Percentiles rank a stretch among this genome's conserved stretches.
Evolutionary conservation across 2,329 filamentous ascomycete genomes (phyloP).

Genomic region (Verticillium longisporum): DNA sequence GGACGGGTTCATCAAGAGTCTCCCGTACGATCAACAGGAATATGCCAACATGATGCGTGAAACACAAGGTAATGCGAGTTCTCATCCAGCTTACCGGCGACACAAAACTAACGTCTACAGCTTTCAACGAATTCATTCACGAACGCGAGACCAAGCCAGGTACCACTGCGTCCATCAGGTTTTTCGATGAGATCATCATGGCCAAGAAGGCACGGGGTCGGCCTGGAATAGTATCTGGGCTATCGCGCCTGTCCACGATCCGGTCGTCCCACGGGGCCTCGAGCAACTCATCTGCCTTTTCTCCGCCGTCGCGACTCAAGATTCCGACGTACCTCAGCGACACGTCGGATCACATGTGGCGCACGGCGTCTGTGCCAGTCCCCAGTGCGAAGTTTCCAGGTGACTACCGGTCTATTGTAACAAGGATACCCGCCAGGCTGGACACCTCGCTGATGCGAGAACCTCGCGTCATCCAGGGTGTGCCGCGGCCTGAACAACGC

Average conservation of each 20-base stretch:
- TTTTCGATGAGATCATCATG: slow-evolving; percentile 80
- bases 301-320: slow-evolving; percentile 31
- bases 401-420: slow-evolving; percentile 54
- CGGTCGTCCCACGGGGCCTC: slow-evolving; percentile 48
- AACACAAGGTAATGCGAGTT: slow-evolving; percentile 49
- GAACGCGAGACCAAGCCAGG: slow-evolving; percentile 63
- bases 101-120: slow-evolving; percentile 16
- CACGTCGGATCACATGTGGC: slow-evolving; percentile 73
- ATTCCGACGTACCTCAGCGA: slow-evolving; percentile 60
- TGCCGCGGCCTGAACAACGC: slow-evolving; percentile 58
- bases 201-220: slow-evolving; percentile 67
- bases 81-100: not conserved
- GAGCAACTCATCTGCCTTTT: slow-evolving; percentile 27
- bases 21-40: slow-evolving; percentile 60
- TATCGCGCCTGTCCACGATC: slow-evolving; percentile 55
- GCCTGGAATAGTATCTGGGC: slow-evolving; percentile 57
- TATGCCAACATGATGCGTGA: slow-evolving; percentile 58
- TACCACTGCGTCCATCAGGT: slow-evolving; percentile 58
- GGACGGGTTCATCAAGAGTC: slow-evolving; percentile 56
- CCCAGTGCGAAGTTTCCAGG: slow-evolving; percentile 56
- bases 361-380: slow-evolving; percentile 55
- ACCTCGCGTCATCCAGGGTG: slow-evolving; percentile 80
- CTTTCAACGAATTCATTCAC: slow-evolving; percentile 78
- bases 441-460: slow-evolving; percentile 88
- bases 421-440: slow-evolving; percentile 70